Conservation (phyloP, 1,139 yeast genomes). For the Suhomyces choctaworum region DNA sequence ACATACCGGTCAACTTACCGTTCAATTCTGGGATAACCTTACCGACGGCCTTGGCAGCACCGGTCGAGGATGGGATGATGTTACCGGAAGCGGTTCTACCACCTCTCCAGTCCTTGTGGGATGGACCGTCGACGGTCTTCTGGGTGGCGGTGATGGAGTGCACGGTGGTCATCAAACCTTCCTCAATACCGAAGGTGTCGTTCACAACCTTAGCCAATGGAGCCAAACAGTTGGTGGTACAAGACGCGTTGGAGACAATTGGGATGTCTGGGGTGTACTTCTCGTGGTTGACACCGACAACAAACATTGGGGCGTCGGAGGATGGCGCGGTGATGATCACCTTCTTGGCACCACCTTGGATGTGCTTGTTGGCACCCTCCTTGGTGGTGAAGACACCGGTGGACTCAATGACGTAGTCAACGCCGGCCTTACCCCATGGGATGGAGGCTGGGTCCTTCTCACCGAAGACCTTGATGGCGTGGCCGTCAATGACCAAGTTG, state of each 20-base stretch:
- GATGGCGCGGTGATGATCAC: conserved; percentile 89
- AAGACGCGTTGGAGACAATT: conserved; percentile 82
- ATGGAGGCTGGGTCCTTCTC: conserved; percentile 77
- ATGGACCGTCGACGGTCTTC: conserved; percentile 90
- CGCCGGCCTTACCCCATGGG: conserved; percentile 81
- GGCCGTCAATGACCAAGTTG: conserved; percentile 64
- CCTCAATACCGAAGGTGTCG: conserved; percentile 78
- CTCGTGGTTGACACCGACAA: conserved; percentile 77
- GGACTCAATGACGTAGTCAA: conserved; percentile 81
- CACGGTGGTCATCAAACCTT: conserved; percentile 89
- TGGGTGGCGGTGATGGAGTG: conserved; percentile 91
- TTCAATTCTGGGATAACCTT: conserved; percentile 84
- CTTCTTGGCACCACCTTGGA: conserved; percentile 87
- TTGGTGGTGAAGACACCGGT: conserved; percentile 84
- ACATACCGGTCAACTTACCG: conserved; percentile 89
- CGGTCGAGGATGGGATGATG: conserved; percentile 88
- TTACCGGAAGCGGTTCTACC: conserved; percentile 90
- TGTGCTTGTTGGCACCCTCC: conserved; percentile 78
- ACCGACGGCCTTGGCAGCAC: conserved; percentile 94
- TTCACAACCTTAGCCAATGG: conserved; percentile 83
- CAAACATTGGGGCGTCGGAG: conserved; percentile 86
- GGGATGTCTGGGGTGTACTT: conserved; percentile 68
- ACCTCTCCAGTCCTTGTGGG: conserved; percentile 95
- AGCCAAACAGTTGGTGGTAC: conserved; percentile 90
- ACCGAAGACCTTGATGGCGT: conserved; percentile 66